These are phyloP conservation scores for Blastocystis sp. DNA, from an alignment of 352 stramenopile genomes.

Conservation along the genomic window DNA sequence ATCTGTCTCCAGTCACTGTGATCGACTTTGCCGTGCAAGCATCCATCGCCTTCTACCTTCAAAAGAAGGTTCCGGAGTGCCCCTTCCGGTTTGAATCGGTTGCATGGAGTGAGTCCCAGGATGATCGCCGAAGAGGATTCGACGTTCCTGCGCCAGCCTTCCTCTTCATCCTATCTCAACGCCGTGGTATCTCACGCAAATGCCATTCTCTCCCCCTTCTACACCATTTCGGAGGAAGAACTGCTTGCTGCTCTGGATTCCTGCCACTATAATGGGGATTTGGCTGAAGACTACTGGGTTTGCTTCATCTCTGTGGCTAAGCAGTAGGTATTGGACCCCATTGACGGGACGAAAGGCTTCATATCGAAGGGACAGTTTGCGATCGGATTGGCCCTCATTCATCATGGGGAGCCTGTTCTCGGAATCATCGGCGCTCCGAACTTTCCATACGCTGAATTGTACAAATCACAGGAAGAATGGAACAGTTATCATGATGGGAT, in stretches of 20 bases:
- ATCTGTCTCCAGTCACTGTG: conserved; percentile 52
- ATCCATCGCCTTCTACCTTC: conserved; percentile 34
- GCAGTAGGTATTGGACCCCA: conserved; percentile 67
- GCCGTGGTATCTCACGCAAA: not conserved
- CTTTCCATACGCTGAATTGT: conserved; percentile 27
- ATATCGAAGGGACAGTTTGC: conserved; percentile 64
- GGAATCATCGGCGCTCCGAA: conserved; percentile 62
- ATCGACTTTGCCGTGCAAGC: conserved; percentile 64
- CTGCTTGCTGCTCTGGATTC: conserved; percentile 2
- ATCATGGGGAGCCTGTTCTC: conserved; percentile 8
- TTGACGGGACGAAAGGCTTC: conserved; percentile 70
- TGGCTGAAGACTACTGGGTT: conserved; percentile 42
- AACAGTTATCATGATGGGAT: not conserved
- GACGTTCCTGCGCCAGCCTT: not conserved
- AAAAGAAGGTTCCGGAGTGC: not conserved
- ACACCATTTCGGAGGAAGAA: not conserved
- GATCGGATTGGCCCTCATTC: conserved; percentile 57
- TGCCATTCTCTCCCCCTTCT: not conserved
- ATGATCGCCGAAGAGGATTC: conserved; percentile 61
- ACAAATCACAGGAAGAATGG: not conserved
- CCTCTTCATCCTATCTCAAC: not conserved
- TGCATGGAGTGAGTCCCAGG: not conserved
- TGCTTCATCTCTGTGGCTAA: not conserved
- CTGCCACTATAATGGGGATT: conserved; percentile 47
- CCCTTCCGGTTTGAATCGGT: conserved; percentile 10